Evolutionary conservation across 768 basidiomycete genomes (phyloP), one percentile per base, ranked within the genome.

Genomic region (Hygrophorus pudorinus): DNA sequence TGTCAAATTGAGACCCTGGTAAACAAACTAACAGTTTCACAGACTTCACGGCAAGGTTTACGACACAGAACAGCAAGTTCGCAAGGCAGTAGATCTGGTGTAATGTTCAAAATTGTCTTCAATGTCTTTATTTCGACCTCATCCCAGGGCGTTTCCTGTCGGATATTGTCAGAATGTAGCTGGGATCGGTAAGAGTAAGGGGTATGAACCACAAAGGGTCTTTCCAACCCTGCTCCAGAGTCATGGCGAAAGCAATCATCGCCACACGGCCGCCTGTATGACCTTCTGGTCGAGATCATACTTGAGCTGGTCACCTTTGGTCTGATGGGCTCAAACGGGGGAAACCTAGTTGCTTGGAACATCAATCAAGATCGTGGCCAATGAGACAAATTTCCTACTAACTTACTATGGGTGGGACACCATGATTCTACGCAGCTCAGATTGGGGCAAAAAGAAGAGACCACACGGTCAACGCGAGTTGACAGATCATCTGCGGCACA

Each of bases 11-110:
- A 24, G 24, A 7, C 24, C 3, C 24, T 24, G 24, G 24, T 24
- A 24, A 3, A 24, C 24, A 24, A 24, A 24, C 24, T 24, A 3
- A 7, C 4, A 24, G 7, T 3, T 35, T n/a, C 33, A n/a, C n/a
- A 29, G 48, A 71, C 76, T 59, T 78, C 65, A 21, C 58, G 56
- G 45, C 78, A 80, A 8, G 66, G 63, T 46, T 65, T 71, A 9
- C 67, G 61, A 38, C 70, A 71, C 24, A 78, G 64, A 1, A 59
- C 48, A 14, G 76, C 69, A 20, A 79, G 48, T 48, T 73, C 62
- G 48, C 78, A 80, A 0, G 76, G 75, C 13, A 55, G 49, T 16
- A 66, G 47, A 44, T 78, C 68, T 6, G 77, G 73, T 9, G 63
- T 54, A 21, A 73, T 51, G 11, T 61, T 63, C 8, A 79, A 53